Base-by-base conservation (phyloP, 2,329 filamentous ascomycete species). In the Botryotinia convoluta region DNA sequence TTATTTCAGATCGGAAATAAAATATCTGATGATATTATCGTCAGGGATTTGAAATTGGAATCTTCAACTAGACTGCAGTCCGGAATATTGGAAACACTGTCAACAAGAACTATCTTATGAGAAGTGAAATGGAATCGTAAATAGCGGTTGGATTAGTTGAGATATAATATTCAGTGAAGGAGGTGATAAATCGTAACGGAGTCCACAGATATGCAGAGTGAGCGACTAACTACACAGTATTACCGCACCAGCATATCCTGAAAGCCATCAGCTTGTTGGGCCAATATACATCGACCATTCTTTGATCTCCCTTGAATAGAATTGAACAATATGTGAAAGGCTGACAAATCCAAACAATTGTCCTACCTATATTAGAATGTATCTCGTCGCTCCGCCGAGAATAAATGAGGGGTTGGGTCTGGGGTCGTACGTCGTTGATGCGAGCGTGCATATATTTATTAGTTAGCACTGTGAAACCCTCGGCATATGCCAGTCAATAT, bases 401-500 rank as follows among this genome's bases (percentile, higher is more conserved):
- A 42, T 16, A 32, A 22, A 32, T 26, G 65, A 57, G 35, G 48
- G 48, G 35, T 68, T 18, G 29, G 29, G 18, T n/a, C 18, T 32
- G 3, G 4, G 48, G 48, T 57, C n/a, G 35, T 42, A 68, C n/a
- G n/a, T 39, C 3, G n/a, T 57, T 39, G 48, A 29, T 48, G 35
- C 20, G 2, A 54, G 26, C n/a, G 35, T 68, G 64, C 64, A 68
- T 29, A 32, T 57, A 32, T 37, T 68, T 54, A 29, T 68, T 54
- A 29, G n/a, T 57, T 48, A 57, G 48, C 45, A 57, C 9, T 44
- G 65, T 57, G 65, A 32, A 68, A 57, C 65, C 65, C 4, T 68
- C 65, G 32, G 26, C 22, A 68, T 6, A 16, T 42, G 26, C 65
- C 10, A 42, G 26, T 16, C 18, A 42, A 12, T 57, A 10, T 42